Conservation (phyloP, 176 grass and related monocot species). For the Raddia distichophylla region DNA sequence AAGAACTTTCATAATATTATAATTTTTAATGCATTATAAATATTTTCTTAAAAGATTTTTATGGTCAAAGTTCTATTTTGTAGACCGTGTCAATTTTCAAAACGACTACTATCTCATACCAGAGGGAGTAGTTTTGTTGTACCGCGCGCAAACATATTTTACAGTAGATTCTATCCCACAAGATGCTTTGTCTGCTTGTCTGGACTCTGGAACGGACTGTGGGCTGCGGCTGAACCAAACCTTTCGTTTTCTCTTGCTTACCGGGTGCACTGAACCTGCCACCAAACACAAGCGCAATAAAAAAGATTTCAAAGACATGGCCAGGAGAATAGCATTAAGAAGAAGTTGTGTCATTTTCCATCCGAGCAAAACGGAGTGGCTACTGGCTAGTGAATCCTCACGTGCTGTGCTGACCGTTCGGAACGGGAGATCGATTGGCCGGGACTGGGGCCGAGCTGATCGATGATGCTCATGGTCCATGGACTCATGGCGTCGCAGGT, state of each 20-base stretch:
- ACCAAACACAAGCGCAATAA: not conserved
- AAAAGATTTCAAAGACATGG: not conserved
- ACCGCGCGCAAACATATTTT: too few species aligned
- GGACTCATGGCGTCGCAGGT: not conserved
- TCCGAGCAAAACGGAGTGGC: not conserved
- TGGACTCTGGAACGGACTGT: not conserved
- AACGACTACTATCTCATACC: too few species aligned
- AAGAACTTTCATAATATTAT: too few species aligned
- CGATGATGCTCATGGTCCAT: not conserved
- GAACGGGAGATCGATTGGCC: too few species aligned
- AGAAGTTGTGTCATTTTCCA: not conserved
- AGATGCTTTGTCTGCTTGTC: not conserved
- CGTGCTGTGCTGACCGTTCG: slow-evolving; percentile 47
- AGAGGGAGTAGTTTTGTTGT: not conserved
- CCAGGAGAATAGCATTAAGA: not conserved
- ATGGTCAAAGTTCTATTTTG: too few species aligned
- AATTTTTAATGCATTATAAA: too few species aligned
- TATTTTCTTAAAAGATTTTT: too few species aligned
- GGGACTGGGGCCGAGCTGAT: not conserved
- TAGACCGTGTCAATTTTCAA: too few species aligned
- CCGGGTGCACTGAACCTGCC: slow-evolving; percentile 27
- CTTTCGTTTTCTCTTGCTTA: too few species aligned
- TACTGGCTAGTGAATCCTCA: slow-evolving; percentile 4
- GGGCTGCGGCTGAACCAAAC: not conserved
- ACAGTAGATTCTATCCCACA: too few species aligned